These are phyloP conservation scores for Xylariales sp. DNA, from an alignment of 2,329 filamentous ascomycete genomes.

Conservation along the genomic window DNA sequence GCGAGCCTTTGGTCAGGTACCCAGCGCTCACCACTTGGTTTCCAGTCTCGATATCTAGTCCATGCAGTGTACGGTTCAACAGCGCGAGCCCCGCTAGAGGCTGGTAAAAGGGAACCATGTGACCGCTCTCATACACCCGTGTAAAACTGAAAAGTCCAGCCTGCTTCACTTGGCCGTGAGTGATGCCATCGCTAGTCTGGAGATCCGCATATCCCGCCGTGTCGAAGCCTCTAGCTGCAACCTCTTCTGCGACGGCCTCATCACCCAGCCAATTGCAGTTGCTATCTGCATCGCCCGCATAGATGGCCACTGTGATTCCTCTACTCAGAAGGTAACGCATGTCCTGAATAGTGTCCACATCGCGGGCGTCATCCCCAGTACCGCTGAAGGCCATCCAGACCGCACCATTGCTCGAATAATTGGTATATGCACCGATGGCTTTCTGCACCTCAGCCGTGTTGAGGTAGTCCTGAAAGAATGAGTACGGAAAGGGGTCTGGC, in stretches of 20 bases:
- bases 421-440: constrained; percentile 57
- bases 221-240: constrained; percentile 34
- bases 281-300: constrained; percentile 26
- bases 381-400: constrained; percentile 52
- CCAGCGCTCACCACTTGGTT: constrained; percentile 5
- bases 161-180: constrained; percentile 50
- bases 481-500: constrained; percentile 54
- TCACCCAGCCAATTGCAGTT: constrained; percentile 28
- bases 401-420: constrained; percentile 46
- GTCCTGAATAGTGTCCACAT: constrained; percentile 18
- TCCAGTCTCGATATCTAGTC: constrained; percentile 47
- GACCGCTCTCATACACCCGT: constrained; percentile 37
- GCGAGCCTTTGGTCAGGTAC: constrained; percentile 34
- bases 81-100: constrained; percentile 42
- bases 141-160: constrained; percentile 44
- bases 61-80: constrained; percentile 41
- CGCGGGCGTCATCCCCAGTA: constrained; percentile 42
- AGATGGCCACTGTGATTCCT: constrained; percentile 20
- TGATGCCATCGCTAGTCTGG: constrained; percentile 30
- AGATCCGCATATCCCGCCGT: constrained; percentile 44
- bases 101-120: constrained; percentile 49
- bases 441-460: constrained; percentile 48
- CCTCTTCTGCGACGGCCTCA: constrained; percentile 22
- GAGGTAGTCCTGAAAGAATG: constrained; percentile 52
- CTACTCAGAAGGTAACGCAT: constrained; percentile 16